Conservation (phyloP, 192 early-diverging fungal genomes). For the Backusella tarrabulga region DNA sequence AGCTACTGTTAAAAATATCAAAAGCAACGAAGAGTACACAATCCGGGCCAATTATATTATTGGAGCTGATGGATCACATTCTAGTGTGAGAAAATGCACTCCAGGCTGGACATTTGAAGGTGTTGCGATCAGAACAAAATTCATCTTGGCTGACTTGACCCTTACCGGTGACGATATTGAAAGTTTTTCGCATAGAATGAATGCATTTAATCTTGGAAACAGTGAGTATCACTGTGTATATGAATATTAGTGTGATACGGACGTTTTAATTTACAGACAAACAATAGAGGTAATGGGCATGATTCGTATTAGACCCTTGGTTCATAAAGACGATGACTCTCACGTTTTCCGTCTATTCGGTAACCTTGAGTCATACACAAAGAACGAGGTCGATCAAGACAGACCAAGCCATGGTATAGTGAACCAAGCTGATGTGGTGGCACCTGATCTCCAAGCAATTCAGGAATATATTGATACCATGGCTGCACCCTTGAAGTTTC, state of each 20-base stretch:
- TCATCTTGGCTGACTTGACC: slow-evolving; percentile 24
- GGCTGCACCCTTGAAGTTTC: not conserved
- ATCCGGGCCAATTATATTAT: slow-evolving; percentile 26
- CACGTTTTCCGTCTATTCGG: slow-evolving; percentile 12
- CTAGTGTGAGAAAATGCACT: slow-evolving; percentile 23
- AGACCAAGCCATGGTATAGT: slow-evolving; percentile 9
- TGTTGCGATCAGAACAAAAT: slow-evolving; percentile 1
- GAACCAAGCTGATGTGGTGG: not conserved
- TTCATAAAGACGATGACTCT: not conserved
- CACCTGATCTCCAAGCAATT: slow-evolving; percentile 8
- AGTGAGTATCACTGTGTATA: not conserved
- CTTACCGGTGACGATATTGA: slow-evolving; percentile 13
- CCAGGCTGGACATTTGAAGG: slow-evolving; percentile 32
- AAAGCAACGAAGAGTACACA: not conserved
- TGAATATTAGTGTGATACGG: not conserved
- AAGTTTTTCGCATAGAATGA: not conserved
- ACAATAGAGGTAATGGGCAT: slow-evolving; percentile 8
- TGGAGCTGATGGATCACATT: slow-evolving; percentile 37
- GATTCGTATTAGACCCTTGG: not conserved
- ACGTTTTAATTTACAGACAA: not conserved
- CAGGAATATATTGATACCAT: slow-evolving; percentile 9
- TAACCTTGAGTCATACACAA: not conserved
- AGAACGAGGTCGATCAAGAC: not conserved
- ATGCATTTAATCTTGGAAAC: slow-evolving; percentile 1
- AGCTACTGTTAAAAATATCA: not conserved